Base-by-base conservation (phyloP, 176 grass and related monocot species). In the Carex cristatella region DNA sequence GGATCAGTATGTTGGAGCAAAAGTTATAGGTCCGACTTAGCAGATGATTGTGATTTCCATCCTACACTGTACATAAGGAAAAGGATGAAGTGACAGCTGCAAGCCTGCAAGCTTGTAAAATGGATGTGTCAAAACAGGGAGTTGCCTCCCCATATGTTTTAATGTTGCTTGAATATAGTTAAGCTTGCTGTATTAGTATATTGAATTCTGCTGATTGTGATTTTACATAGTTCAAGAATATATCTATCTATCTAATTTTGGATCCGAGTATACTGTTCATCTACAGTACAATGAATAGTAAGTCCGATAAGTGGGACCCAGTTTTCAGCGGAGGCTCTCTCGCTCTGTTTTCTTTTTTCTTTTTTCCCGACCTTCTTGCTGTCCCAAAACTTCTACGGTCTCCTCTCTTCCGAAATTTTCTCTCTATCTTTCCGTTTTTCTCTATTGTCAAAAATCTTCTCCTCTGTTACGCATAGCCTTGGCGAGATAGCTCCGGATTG, bases 1-100 rank as follows among this genome's bases (percentile, higher is more conserved):
- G 44, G 85, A 95, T 73, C 82, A 89, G 61, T 94, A 94, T 92
- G 83, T 93, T 35, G 80, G 90, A 35, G 88, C 89, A 71, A 90
- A 88, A 83, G 88, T 86, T 74, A 79, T 88, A 44, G 69, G 48
- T 33, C 83, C 84, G 15, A 92, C 85, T 60, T 87, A 89, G 81
- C 35, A 53, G 56, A 87, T 59, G 4, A 53, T 67, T 53, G 19
- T 76, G 10, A 54, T 54, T 55, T 31, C 5, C 48, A 54, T 16
- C 7, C 65, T 69, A 69, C 13, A 38, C 1, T 53, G 46, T 55
- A 7, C 72, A 10, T 8, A 55, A 76, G 19, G 46, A 76, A 54
- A 76, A 7, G 30, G 27, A 12, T 65, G 27, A 65, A 65, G 4
- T 19, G 8, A 46, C 12, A 35, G 62, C 66, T 69, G 31, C 13